Evolutionary conservation across 106 monocot genomes (phyloP).

Genomic region (Vanilla planifolia): DNA sequence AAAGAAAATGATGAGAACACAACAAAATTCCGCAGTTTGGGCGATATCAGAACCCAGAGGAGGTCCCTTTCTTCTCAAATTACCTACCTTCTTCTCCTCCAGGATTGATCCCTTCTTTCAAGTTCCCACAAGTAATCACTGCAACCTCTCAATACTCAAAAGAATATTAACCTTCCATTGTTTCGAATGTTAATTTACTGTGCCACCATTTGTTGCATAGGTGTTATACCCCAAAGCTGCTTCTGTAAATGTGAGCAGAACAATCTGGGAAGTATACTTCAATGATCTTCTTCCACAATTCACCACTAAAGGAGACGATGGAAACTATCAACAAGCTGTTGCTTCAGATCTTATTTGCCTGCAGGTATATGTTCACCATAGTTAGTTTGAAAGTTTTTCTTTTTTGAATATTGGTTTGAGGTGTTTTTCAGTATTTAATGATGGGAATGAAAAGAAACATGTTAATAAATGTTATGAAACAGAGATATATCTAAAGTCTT

Average conservation of each 20-base stretch:
- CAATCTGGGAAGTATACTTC: slow-evolving; percentile 43
- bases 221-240: slow-evolving; percentile 40
- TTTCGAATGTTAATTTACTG: neutral
- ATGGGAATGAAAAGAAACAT: too few relatives aligned
- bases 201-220: neutral
- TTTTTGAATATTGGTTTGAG: neutral
- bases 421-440: too few relatives aligned
- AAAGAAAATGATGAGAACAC: too few relatives aligned
- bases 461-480: too few relatives aligned
- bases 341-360: slow-evolving; percentile 48
- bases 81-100: slow-evolving; percentile 7
- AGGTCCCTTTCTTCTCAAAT: slow-evolving; percentile 62
- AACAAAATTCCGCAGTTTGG: slow-evolving; percentile 29
- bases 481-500: too few relatives aligned
- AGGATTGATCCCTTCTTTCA: slow-evolving; percentile 16
- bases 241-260: slow-evolving; percentile 31
- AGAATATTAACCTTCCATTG: neutral
- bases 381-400: neutral
- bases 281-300: slow-evolving; percentile 30
- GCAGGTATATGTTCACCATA: too few relatives aligned
- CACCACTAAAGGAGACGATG: slow-evolving; percentile 40
- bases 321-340: slow-evolving; percentile 34
- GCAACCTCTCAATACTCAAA: neutral
- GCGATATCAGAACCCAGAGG: slow-evolving; percentile 61
- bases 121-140: slow-evolving; percentile 27